Conservation (phyloP, 139 green algal species). For the Nannochloris sp. region DNA sequence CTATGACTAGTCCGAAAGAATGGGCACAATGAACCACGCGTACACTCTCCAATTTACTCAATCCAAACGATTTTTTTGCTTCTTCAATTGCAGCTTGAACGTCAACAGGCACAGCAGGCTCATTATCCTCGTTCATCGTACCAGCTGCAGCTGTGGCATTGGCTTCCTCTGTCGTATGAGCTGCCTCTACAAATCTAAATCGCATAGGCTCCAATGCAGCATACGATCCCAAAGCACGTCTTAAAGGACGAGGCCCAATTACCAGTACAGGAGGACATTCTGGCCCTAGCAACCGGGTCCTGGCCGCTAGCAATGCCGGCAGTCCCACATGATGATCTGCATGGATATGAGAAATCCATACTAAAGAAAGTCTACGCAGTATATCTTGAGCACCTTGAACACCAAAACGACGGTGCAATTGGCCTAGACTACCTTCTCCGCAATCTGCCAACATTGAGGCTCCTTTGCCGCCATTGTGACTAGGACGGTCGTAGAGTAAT, state of each 20-base stretch:
- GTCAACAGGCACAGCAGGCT: not conserved
- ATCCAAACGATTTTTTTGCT: constrained; percentile 30
- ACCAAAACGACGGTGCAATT: constrained; percentile 74
- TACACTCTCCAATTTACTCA: constrained; percentile 54
- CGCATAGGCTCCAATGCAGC: constrained; percentile 47
- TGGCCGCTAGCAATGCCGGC: constrained; percentile 41
- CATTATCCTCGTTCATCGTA: no score
- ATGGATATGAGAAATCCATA: constrained; percentile 97
- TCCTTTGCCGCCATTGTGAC: constrained; percentile 48
- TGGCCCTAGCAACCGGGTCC: constrained; percentile 35
- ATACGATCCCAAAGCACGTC: constrained; percentile 57
- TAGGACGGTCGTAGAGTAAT: constrained; percentile 79
- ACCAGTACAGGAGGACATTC: constrained; percentile 59
- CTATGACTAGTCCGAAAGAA: constrained; percentile 64
- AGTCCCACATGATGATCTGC: constrained; percentile 95
- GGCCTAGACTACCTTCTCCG: constrained; percentile 78
- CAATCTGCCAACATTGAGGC: constrained; percentile 79
- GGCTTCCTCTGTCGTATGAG: not conserved
- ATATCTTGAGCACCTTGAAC: constrained; percentile 6
- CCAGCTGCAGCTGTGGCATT: not conserved
- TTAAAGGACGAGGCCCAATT: constrained; percentile 71
- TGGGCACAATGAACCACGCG: constrained; percentile 66
- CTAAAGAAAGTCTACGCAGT: constrained; percentile 18
- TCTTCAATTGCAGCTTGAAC: not conserved
- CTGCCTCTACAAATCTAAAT: constrained; percentile 56